Conservation (phyloP, 192 early-diverging fungal genomes). For the Dispira simplex region DNA sequence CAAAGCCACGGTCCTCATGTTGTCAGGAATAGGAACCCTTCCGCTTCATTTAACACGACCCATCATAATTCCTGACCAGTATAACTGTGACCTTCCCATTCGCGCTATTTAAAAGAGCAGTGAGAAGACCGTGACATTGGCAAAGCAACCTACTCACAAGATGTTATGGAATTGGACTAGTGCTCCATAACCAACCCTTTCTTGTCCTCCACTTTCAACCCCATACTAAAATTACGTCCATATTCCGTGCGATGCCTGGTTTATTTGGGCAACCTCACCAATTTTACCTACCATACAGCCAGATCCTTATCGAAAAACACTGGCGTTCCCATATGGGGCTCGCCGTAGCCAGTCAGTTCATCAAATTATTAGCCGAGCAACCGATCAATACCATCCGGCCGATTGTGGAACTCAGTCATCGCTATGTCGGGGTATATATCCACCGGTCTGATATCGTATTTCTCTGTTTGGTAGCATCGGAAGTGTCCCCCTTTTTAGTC, state of each 20-base stretch:
- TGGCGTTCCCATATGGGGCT: constrained; percentile 4
- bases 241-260: no score
- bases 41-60: no score
- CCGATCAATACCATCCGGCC: not conserved
- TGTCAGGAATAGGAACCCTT: no score
- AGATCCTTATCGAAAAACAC: constrained; percentile 7
- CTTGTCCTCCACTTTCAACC: no score
- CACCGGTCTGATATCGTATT: constrained; percentile 57
- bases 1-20: no score
- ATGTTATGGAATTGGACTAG: not conserved
- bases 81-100: not conserved
- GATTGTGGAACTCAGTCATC: not conserved
- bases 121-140: not conserved
- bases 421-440: constrained; percentile 18
- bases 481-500: constrained; percentile 71
- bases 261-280: not conserved
- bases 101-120: not conserved
- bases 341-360: not conserved
- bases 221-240: no score
- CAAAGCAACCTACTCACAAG: not conserved
- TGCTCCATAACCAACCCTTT: not conserved
- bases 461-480: constrained; percentile 51
- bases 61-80: no score
- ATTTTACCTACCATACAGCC: not conserved
- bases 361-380: not conserved